Evolutionary conservation across 1,284 basidiomycete genomes (phyloP), one percentile per base, ranked within the genome.

Genomic region (Grifola frondosa): DNA sequence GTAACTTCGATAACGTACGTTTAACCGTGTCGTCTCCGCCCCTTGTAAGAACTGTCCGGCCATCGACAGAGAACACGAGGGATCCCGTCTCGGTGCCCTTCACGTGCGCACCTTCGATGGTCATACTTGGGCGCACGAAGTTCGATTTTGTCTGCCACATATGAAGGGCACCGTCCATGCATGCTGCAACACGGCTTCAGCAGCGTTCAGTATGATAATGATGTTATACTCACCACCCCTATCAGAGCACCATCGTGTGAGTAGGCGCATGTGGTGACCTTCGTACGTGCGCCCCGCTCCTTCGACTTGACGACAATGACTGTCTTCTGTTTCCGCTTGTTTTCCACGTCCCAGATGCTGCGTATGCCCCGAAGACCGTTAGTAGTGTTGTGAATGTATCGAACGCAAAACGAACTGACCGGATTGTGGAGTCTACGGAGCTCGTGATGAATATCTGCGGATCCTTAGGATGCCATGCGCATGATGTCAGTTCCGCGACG

Each of bases 251-350:
- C 94, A 65, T 97, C 93, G 12, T 77, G 77, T 37, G 88, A 91
- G 69, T 93, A 97, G 16, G 81, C 80, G 60, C 92, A 95, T 5
- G 87, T 67, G 5, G 88, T 91, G 12, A 99, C 87, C 61, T 93
- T 94, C 10, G 96, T 98, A 51, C 94, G 78, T 13, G 91, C 87
- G n/a, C 97, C 97, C 37, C 95, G 77, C 54, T 96, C 92, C 64
- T 96, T 97, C 15, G 91, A 95, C 67, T 95, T 96, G 53, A 97
- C 88, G 9, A 97, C 93, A 53, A 99, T 94, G 25, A 97, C 91
- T 0, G 82, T 80, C 69, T 93, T 93, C 62, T 97, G 94, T 64
- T 95, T 95, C 34, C 86, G 78, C 57, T 82, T 87, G 57, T 91
- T 82, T 57, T 90, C 87, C 8, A 85, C 78, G 54, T 98, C 88